Evolutionary conservation across 2,329 filamentous ascomycete genomes (phyloP).

Genomic region (Incumbomyces delicatus): DNA sequence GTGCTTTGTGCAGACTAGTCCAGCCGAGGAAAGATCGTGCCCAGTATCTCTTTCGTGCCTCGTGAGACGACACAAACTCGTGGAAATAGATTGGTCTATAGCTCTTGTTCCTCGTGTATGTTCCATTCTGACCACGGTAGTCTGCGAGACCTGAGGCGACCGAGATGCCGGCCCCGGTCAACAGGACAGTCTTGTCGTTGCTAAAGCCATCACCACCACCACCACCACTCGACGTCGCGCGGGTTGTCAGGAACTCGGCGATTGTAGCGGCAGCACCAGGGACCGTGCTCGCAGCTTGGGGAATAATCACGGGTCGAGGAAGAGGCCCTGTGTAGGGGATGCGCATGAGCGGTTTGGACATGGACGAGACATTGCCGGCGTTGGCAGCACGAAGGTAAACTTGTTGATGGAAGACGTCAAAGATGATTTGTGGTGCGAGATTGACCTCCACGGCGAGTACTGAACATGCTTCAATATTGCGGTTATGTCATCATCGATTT

Average conservation of each 20-base stretch:
- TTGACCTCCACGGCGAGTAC: too few relatives aligned
- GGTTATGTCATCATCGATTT: too few relatives aligned
- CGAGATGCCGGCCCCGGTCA: conserved; percentile 82
- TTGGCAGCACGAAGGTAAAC: background rate
- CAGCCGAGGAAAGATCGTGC: conserved; percentile 88
- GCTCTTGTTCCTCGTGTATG: conserved; percentile 81
- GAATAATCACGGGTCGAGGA: conserved; percentile 64
- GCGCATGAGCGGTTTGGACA: conserved; percentile 66
- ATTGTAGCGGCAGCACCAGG: conserved; percentile 69
- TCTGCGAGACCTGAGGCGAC: conserved; percentile 89
- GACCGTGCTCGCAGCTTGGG: conserved; percentile 58
- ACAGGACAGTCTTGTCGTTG: conserved; percentile 43
- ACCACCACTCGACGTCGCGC: conserved; percentile 31
- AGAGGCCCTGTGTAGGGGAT: conserved; percentile 86
- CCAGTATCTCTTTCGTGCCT: conserved; percentile 88
- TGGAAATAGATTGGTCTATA: conserved; percentile 89
- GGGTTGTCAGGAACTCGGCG: conserved; percentile 60
- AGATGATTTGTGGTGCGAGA: too few relatives aligned
- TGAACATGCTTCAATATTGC: too few relatives aligned
- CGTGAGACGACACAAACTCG: conserved; percentile 75
- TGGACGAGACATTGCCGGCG: conserved; percentile 31
- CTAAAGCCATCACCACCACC: conserved; percentile 11
- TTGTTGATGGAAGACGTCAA: background rate
- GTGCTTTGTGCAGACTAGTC: conserved; percentile 68
- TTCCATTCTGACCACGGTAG: conserved; percentile 81